phyloP scores from a whole-genome alignment of 2,329 filamentous ascomycete species.

The Clonostachys rosea region DNA sequence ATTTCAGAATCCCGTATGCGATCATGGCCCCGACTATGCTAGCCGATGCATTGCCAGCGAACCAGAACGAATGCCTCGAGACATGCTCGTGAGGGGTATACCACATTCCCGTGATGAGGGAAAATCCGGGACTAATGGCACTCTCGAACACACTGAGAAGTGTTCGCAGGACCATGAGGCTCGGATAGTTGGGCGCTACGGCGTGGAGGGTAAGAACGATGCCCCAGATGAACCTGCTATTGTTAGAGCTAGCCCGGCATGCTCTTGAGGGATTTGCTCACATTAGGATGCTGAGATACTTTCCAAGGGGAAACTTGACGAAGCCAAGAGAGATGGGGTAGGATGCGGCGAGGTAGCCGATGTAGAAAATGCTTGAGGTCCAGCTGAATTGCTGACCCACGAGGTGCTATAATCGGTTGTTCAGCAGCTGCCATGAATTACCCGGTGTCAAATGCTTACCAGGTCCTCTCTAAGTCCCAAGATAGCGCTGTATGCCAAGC shows the following conservation, averaged over 20 bases:
- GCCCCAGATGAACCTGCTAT: slow-evolving; percentile 41
- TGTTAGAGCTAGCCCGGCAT: too few species aligned
- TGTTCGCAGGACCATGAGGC: slow-evolving; percentile 45
- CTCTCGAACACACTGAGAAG: slow-evolving; percentile 54
- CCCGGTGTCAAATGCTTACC: too few species aligned
- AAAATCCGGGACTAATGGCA: slow-evolving; percentile 40
- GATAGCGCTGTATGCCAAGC: too few species aligned
- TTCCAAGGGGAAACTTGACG: slow-evolving; percentile 56
- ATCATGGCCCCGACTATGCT: slow-evolving; percentile 51
- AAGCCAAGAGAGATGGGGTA: slow-evolving; percentile 50
- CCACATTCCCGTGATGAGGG: slow-evolving; percentile 58
- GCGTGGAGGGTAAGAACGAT: slow-evolving; percentile 44
- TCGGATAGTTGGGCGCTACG: slow-evolving; percentile 41
- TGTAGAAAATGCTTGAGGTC: slow-evolving; percentile 56
- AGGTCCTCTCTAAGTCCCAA: too few species aligned
- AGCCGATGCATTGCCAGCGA: slow-evolving; percentile 55
- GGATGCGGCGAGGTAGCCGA: slow-evolving; percentile 56
- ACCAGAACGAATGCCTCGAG: slow-evolving; percentile 51
- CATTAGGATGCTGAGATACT: slow-evolving; percentile 53
- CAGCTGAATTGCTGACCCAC: slow-evolving; percentile 52
- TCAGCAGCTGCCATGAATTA: too few species aligned
- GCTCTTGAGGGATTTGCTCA: too few species aligned
- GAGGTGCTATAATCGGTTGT: too few species aligned
- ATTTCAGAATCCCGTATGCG: slow-evolving; percentile 54
- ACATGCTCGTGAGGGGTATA: slow-evolving; percentile 56